Evolutionary conservation across 164 flowering plant genomes (phyloP).

Genomic region (Tinospora cordifolia): DNA sequence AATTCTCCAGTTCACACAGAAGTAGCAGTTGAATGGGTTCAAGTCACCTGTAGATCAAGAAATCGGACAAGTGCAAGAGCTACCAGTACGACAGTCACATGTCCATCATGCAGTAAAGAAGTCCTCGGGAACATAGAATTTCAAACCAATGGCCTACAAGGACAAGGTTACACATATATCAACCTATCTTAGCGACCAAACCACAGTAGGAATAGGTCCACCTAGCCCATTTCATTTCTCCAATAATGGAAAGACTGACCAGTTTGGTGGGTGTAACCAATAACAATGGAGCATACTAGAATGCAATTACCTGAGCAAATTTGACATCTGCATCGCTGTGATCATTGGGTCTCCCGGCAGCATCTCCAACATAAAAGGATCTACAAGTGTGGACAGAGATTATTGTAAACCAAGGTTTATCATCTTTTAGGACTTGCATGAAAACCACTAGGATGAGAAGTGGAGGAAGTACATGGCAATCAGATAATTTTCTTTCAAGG

Average conservation of each 20-base stretch:
- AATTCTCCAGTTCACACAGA: not conserved
- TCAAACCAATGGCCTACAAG: constrained; percentile 73
- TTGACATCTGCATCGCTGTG: constrained; percentile 87
- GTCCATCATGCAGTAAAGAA: constrained; percentile 33
- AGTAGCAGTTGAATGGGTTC: not conserved
- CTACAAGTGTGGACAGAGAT: constrained; percentile 24
- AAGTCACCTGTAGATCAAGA: not conserved
- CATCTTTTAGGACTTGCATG: not conserved
- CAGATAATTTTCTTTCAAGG: too few relatives aligned
- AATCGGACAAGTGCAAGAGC: not conserved
- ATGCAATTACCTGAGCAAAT: constrained; percentile 51
- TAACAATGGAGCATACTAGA: not conserved
- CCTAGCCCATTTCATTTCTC: not conserved
- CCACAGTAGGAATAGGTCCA: not conserved
- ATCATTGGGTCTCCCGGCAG: constrained; percentile 80
- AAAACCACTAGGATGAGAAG: not conserved
- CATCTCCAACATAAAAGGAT: constrained; percentile 97
- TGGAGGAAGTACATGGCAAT: too few relatives aligned
- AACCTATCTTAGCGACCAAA: not conserved
- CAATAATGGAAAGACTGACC: too few relatives aligned
- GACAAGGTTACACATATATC: not conserved
- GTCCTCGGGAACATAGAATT: constrained; percentile 74
- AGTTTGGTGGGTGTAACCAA: not conserved
- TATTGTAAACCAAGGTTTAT: not conserved
- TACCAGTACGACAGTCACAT: not conserved